These are phyloP conservation scores for Lanmaoa pseudosensibilis DNA, from an alignment of 768 basidiomycete genomes.

Conservation along the genomic window DNA sequence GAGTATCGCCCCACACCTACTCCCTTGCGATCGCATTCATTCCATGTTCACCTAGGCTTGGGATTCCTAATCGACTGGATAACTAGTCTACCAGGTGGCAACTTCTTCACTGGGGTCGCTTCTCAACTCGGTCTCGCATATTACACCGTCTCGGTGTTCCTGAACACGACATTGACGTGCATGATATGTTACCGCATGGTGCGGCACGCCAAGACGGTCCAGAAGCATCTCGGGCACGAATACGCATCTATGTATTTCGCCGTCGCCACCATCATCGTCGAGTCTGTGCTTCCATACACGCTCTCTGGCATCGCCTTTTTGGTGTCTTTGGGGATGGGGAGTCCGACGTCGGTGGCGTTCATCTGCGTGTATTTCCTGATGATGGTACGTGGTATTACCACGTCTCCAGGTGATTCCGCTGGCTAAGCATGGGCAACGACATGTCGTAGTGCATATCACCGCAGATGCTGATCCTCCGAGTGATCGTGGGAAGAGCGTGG, in stretches of 20 bases:
- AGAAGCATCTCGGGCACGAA: slow-evolving; percentile 15
- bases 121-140: slow-evolving; percentile 19
- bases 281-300: slow-evolving; percentile 28
- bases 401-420: too few relatives aligned
- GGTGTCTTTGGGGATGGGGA: slow-evolving; percentile 17
- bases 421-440: neutral
- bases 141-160: slow-evolving; percentile 9
- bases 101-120: slow-evolving; percentile 18
- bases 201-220: slow-evolving; percentile 5
- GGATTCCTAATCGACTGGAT: slow-evolving; percentile 14
- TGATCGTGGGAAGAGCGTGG: slow-evolving; percentile 18
- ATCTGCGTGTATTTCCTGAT: slow-evolving; percentile 12
- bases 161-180: slow-evolving; percentile 20
- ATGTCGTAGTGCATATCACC: slow-evolving; percentile 28
- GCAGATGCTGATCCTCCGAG: slow-evolving; percentile 27
- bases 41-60: slow-evolving; percentile 9
- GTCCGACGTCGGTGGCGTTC: slow-evolving; percentile 14
- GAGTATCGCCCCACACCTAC: neutral
- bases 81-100: slow-evolving; percentile 14
- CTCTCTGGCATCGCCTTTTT: slow-evolving; percentile 26
- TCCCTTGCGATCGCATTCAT: neutral
- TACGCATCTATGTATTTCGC: slow-evolving; percentile 19
- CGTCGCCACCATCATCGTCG: slow-evolving; percentile 14
- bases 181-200: slow-evolving; percentile 25
- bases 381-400: slow-evolving; percentile 16